A percentile compares a stretch with the other conserved stretches of the same genome.
Evolutionary conservation across 148 eudicot genomes (phyloP).

Genomic region (Selenicereus undatus): DNA sequence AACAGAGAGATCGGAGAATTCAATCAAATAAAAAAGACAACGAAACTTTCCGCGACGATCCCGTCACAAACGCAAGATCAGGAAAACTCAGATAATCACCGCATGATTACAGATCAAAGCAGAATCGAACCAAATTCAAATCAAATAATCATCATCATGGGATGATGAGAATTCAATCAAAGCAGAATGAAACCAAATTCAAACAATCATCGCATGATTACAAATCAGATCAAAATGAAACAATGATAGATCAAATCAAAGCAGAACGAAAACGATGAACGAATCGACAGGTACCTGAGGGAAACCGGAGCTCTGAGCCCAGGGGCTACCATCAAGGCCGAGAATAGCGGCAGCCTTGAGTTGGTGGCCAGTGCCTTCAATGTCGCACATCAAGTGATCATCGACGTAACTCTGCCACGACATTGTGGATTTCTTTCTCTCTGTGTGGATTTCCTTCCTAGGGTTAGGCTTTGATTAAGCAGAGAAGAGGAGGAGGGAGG

Average conservation of each 20-base stretch:
- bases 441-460: too few relatives aligned
- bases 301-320: slow-evolving; percentile 49
- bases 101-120: not conserved
- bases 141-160: not conserved
- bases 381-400: slow-evolving; percentile 55
- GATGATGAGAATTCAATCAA: too few relatives aligned
- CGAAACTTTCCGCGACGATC: not conserved
- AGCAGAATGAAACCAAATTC: not conserved
- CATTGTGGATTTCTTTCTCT: slow-evolving; percentile 12
- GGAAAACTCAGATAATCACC: not conserved
- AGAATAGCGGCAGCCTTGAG: slow-evolving; percentile 46
- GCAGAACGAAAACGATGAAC: not conserved
- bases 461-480: too few relatives aligned
- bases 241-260: not conserved
- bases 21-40: not conserved
- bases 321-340: slow-evolving; percentile 45
- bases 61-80: not conserved
- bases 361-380: slow-evolving; percentile 41
- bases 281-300: slow-evolving; percentile 32
- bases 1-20: not conserved
- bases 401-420: slow-evolving; percentile 59
- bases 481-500: not conserved
- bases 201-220: not conserved
- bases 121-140: not conserved
- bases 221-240: not conserved